phyloP scores from a whole-genome alignment of 2,329 filamentous ascomycete species.

The Onygena corvina region DNA sequence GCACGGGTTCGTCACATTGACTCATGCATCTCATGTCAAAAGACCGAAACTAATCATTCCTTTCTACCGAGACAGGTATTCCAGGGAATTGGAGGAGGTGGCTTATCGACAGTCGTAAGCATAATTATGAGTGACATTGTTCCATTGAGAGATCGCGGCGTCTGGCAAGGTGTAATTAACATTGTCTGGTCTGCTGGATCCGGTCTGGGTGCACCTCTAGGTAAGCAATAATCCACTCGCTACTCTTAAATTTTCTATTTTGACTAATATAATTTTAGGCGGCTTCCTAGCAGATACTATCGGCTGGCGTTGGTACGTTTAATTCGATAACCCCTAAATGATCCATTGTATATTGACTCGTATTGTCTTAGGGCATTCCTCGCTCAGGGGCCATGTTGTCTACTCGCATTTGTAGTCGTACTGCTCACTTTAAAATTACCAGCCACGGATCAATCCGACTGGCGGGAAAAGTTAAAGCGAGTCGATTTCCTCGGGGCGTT shows the following conservation, averaged over 20 bases:
- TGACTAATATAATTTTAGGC: conserved; percentile 20
- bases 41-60: no score
- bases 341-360: conserved; percentile 6
- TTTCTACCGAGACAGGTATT: conserved; percentile 32
- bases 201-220: conserved; percentile 56
- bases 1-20: conserved; percentile 40
- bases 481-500: conserved; percentile 64
- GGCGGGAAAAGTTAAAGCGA: conserved; percentile 52
- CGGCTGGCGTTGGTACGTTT: conserved; percentile 57
- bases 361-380: conserved; percentile 50
- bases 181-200: conserved; percentile 59
- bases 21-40: not conserved
- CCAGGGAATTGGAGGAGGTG: conserved; percentile 56
- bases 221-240: conserved; percentile 20
- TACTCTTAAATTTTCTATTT: not conserved
- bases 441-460: conserved; percentile 45
- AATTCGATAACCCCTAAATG: not conserved
- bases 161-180: conserved; percentile 65
- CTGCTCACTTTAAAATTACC: conserved; percentile 52
- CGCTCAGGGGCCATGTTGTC: conserved; percentile 55
- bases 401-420: conserved; percentile 53
- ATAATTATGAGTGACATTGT: conserved; percentile 63
- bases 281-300: conserved; percentile 60
- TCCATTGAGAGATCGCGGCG: conserved; percentile 54
- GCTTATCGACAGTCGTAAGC: conserved; percentile 57